Evolutionary conservation across 805 yeast genomes (phyloP).

Genomic region (Wickerhamiella qilinensis): DNA sequence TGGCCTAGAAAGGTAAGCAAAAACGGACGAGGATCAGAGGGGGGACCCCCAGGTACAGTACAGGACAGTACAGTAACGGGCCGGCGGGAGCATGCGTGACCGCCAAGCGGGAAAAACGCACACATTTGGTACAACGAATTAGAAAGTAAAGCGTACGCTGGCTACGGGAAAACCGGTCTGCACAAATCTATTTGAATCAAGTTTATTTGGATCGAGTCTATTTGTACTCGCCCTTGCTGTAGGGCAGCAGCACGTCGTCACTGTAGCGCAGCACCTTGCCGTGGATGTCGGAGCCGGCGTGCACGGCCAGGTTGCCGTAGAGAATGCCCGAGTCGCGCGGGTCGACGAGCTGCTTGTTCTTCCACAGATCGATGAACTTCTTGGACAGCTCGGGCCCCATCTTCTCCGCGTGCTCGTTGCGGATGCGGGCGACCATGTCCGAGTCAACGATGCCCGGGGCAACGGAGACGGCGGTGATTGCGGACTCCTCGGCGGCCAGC

Average conservation of each 20-base stretch:
- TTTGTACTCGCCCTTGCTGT: neutral
- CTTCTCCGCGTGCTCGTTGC: constrained; percentile 38
- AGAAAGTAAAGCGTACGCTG: neutral
- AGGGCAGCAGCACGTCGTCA: constrained; percentile 10
- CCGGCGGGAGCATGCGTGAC: too few relatives aligned
- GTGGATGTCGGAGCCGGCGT: constrained; percentile 38
- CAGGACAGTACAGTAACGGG: too few relatives aligned
- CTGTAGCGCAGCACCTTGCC: constrained; percentile 53
- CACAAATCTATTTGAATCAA: neutral
- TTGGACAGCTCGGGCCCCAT: constrained; percentile 49
- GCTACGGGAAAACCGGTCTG: neutral
- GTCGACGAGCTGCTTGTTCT: constrained; percentile 38
- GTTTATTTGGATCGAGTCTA: neutral
- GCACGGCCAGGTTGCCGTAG: constrained; percentile 51
- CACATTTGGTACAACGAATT: too few relatives aligned
- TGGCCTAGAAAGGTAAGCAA: too few relatives aligned
- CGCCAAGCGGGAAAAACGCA: too few relatives aligned
- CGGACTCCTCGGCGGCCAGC: constrained; percentile 51
- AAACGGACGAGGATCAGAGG: too few relatives aligned
- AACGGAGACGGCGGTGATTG: constrained; percentile 45
- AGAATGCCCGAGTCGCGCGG: constrained; percentile 62
- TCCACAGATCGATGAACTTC: constrained; percentile 49
- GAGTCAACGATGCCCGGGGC: constrained; percentile 97
- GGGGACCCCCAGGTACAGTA: too few relatives aligned
- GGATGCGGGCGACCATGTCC: constrained; percentile 66